Evolutionary conservation across 306 rosid species (phyloP).

Genomic region (Rosa rugosa): DNA sequence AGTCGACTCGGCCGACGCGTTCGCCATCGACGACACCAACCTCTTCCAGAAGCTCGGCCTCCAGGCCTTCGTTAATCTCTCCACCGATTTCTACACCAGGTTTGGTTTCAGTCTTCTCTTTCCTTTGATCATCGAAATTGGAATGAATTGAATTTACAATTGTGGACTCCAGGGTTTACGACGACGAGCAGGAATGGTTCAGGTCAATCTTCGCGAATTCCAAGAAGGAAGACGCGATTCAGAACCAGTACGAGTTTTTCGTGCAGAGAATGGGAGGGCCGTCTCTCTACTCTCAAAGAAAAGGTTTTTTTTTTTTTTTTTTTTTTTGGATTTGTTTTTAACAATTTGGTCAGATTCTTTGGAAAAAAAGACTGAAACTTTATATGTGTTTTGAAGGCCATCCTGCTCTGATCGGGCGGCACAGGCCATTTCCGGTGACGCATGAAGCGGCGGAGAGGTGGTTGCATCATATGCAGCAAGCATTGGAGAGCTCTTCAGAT

Average conservation of each 20-base stretch:
- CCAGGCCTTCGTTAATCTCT: constrained; percentile 65
- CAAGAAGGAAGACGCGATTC: constrained; percentile 69
- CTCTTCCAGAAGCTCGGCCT: constrained; percentile 68
- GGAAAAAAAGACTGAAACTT: neutral
- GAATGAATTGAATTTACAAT: neutral
- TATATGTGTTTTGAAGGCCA: constrained; percentile 47
- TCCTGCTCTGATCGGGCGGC: constrained; percentile 87
- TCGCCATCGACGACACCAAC: constrained; percentile 67
- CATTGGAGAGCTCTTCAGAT: constrained; percentile 55
- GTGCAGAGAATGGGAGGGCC: constrained; percentile 92
- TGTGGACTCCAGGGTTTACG: constrained; percentile 52
- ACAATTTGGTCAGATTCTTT: no score
- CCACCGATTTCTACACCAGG: constrained; percentile 90
- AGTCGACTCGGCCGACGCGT: constrained; percentile 51
- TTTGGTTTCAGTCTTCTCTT: neutral
- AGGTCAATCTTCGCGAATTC: constrained; percentile 64
- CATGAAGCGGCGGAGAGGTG: constrained; percentile 80
- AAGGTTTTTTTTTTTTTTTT: constrained; percentile 34
- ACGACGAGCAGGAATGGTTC: constrained; percentile 84
- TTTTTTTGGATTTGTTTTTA: no score
- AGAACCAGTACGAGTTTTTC: constrained; percentile 85
- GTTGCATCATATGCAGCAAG: constrained; percentile 82
- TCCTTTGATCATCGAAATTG: neutral
- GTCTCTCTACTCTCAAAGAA: constrained; percentile 73
- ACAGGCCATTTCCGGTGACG: constrained; percentile 76